Conservation (phyloP, 176 grass and related monocot genomes). For the Echinochloa phyllopogon region DNA sequence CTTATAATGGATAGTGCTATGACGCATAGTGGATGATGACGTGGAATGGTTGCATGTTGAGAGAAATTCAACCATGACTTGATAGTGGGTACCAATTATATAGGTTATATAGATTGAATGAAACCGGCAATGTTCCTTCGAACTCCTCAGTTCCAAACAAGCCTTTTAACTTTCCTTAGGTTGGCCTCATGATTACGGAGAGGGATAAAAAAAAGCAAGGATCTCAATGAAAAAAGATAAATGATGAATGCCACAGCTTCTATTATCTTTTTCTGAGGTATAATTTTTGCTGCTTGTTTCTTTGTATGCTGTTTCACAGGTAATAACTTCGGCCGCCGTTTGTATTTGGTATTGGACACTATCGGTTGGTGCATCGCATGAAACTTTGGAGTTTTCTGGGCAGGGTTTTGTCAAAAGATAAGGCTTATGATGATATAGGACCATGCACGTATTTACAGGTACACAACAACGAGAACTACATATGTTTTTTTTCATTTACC, state of each 20-base stretch:
- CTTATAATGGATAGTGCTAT: too few relatives aligned
- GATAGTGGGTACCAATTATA: too few relatives aligned
- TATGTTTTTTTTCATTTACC: slow-evolving; percentile 27
- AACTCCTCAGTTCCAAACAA: neutral
- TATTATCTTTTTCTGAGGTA: neutral
- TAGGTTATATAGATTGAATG: too few relatives aligned
- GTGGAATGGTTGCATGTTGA: too few relatives aligned
- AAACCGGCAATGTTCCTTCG: neutral
- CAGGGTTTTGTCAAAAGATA: slow-evolving; percentile 35
- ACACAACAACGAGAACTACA: neutral
- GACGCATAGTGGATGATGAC: too few relatives aligned
- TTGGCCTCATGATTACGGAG: neutral
- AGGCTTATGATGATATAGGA: slow-evolving; percentile 45
- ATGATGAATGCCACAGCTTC: neutral
- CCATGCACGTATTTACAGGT: slow-evolving; percentile 25
- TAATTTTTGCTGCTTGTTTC: neutral
- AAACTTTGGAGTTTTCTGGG: slow-evolving; percentile 31
- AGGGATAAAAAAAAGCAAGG: neutral
- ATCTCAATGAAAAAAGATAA: neutral
- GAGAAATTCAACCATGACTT: too few relatives aligned
- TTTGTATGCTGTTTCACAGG: slow-evolving; percentile 6
- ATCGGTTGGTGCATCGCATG: slow-evolving; percentile 36
- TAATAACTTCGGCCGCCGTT: neutral
- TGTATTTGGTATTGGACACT: neutral
- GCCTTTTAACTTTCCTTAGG: neutral